Evolutionary conservation across 164 flowering plant genomes (phyloP).

Genomic region (Annona squamosa): DNA sequence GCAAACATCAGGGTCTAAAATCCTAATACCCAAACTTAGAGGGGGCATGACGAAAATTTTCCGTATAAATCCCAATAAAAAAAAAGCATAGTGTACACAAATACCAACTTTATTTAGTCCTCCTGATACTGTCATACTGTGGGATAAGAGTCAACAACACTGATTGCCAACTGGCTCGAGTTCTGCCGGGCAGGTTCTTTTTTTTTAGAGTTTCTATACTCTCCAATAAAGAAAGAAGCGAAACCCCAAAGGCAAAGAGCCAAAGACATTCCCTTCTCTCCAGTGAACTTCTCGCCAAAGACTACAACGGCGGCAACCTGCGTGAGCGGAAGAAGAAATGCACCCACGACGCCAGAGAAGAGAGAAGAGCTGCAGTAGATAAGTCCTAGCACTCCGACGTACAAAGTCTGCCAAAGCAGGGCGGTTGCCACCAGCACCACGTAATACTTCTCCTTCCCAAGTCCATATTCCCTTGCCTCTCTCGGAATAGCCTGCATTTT

Average conservation of each 20-base stretch:
- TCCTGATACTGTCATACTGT: neutral
- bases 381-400: neutral
- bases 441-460: constrained; percentile 7
- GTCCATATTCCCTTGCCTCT: constrained; percentile 7
- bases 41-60: too few species aligned
- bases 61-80: too few species aligned
- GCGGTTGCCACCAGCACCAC: constrained; percentile 5
- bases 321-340: neutral
- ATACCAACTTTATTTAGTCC: too few species aligned
- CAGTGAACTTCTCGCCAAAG: constrained; percentile 8
- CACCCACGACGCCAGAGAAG: neutral
- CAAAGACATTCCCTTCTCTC: constrained; percentile 9
- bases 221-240: constrained; percentile 10
- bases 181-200: constrained; percentile 15
- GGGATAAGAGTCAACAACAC: too few species aligned
- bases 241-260: constrained; percentile 12
- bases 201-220: constrained; percentile 17
- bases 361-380: constrained; percentile 6
- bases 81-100: too few species aligned
- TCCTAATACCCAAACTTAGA: too few species aligned
- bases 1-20: too few species aligned
- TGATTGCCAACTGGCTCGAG: neutral
- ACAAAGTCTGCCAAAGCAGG: constrained; percentile 2
- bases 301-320: neutral
- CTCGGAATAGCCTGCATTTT: constrained; percentile 1